phyloP scores from a whole-genome alignment of 345 rosid species.

The Lepidium sativum region DNA sequence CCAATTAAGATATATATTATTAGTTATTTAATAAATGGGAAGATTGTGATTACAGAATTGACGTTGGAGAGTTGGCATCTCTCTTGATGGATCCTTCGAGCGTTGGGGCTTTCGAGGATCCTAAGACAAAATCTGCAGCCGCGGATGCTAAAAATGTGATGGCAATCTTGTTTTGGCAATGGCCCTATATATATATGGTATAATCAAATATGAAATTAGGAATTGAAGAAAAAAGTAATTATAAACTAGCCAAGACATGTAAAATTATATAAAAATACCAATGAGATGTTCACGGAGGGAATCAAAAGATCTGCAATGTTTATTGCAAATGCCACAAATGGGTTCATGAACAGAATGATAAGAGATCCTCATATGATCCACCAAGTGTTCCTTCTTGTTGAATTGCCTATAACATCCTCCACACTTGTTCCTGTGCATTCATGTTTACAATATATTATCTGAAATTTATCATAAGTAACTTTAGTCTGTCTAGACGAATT shows the following conservation, averaged over 20 bases:
- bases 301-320: slow-evolving; percentile 76
- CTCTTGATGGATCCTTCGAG: slow-evolving; percentile 61
- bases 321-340: slow-evolving; percentile 58
- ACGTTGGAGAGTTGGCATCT: slow-evolving; percentile 49
- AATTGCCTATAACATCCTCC: slow-evolving; percentile 81
- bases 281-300: slow-evolving; percentile 84
- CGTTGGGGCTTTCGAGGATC: slow-evolving; percentile 45
- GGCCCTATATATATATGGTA: slow-evolving; percentile 37
- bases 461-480: no score
- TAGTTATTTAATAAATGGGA: not conserved
- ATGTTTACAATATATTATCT: not conserved
- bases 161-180: slow-evolving; percentile 77
- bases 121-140: slow-evolving; percentile 71
- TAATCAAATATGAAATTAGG: not conserved
- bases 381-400: slow-evolving; percentile 74
- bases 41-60: slow-evolving; percentile 24
- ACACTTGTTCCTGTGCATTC: slow-evolving; percentile 58
- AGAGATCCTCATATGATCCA: slow-evolving; percentile 77
- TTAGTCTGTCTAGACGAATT: no score
- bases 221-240: not conserved
- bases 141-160: slow-evolving; percentile 42
- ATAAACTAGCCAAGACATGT: not conserved
- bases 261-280: slow-evolving; percentile 27
- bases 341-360: slow-evolving; percentile 84
- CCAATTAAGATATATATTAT: not conserved